phyloP scores from a whole-genome alignment of 2,329 filamentous ascomycete genomes.

The Spiromastix sp. region DNA sequence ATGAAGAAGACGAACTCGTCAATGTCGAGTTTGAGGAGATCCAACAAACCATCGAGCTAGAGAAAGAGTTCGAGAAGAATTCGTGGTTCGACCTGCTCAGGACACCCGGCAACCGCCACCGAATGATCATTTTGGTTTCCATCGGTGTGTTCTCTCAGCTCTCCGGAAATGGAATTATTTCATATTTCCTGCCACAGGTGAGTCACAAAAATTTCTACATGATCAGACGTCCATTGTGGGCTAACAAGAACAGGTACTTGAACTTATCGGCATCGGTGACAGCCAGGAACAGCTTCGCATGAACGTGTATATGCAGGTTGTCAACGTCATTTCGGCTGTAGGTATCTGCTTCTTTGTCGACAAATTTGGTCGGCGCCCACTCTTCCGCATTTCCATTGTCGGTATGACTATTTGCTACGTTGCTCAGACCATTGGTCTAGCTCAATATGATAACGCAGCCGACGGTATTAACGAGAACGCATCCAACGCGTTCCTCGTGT shows the following conservation, averaged over 20 bases:
- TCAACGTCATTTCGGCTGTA: slow-evolving; percentile 28
- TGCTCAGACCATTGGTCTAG: slow-evolving; percentile 32
- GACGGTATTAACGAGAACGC: slow-evolving; percentile 19
- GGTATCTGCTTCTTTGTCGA: slow-evolving; percentile 32
- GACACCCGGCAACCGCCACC: slow-evolving; percentile 43
- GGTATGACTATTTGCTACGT: slow-evolving; percentile 37
- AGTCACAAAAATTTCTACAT: too few species aligned
- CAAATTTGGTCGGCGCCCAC: slow-evolving; percentile 30
- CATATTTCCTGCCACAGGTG: slow-evolving; percentile 30
- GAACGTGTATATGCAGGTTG: slow-evolving; percentile 32
- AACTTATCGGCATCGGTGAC: slow-evolving; percentile 27
- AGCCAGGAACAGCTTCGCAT: slow-evolving; percentile 30
- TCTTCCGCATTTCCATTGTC: slow-evolving; percentile 32
- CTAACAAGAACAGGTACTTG: too few species aligned
- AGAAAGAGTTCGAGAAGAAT: slow-evolving; percentile 37
- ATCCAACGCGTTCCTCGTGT: slow-evolving; percentile 30
- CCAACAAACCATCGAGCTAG: slow-evolving; percentile 32
- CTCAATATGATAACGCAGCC: slow-evolving; percentile 22
- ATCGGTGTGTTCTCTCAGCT: slow-evolving; percentile 49
- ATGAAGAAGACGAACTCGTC: slow-evolving; percentile 24
- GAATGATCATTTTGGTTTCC: slow-evolving; percentile 43
- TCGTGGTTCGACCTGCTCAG: slow-evolving; percentile 35
- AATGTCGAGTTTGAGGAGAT: slow-evolving; percentile 26
- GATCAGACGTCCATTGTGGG: too few species aligned
- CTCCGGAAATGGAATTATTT: slow-evolving; percentile 41